phyloP scores from a whole-genome alignment of 2,329 filamentous ascomycete species.

The Botrytis byssoidea region DNA sequence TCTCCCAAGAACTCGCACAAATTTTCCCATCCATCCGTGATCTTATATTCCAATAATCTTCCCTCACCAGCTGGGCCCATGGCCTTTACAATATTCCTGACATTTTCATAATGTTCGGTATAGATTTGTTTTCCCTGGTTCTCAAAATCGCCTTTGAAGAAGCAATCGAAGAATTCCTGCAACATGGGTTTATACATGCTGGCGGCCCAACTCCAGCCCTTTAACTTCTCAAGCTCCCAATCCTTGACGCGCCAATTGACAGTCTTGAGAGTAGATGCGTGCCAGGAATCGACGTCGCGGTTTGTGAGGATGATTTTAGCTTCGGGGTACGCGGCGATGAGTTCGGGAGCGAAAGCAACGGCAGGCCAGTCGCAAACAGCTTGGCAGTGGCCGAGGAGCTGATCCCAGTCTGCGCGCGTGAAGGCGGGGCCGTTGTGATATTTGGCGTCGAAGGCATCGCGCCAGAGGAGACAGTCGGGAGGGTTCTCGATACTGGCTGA shows the following conservation, averaged over 20 bases:
- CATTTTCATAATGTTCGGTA: constrained; percentile 15
- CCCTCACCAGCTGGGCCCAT: constrained; percentile 11
- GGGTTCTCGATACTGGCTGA: constrained; percentile 67
- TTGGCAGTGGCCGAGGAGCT: constrained; percentile 60
- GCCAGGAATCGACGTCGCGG: constrained; percentile 28
- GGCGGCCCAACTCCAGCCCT: constrained; percentile 18
- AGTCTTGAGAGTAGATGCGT: constrained; percentile 21
- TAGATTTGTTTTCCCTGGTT: constrained; percentile 16
- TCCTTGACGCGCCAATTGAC: constrained; percentile 20
- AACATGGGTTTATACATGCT: constrained; percentile 21
- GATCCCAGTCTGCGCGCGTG: constrained; percentile 66
- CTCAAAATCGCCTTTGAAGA: constrained; percentile 14
- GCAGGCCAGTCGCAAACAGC: constrained; percentile 30
- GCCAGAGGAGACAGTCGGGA: constrained; percentile 65
- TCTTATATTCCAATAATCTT: constrained; percentile 24
- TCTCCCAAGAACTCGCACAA: constrained; percentile 28
- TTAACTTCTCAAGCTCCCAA: constrained; percentile 14
- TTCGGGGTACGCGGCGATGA: constrained; percentile 28
- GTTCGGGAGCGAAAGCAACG: constrained; percentile 36
- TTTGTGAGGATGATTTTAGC: constrained; percentile 28
- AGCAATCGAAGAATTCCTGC: constrained; percentile 19
- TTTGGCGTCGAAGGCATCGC: constrained; percentile 63
- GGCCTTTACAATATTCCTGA: not conserved
- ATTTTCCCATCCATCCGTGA: constrained; percentile 27
- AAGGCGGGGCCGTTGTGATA: constrained; percentile 60